Evolutionary conservation across 2,329 filamentous ascomycete species (phyloP).

Genomic region (Onygenales sp.): DNA sequence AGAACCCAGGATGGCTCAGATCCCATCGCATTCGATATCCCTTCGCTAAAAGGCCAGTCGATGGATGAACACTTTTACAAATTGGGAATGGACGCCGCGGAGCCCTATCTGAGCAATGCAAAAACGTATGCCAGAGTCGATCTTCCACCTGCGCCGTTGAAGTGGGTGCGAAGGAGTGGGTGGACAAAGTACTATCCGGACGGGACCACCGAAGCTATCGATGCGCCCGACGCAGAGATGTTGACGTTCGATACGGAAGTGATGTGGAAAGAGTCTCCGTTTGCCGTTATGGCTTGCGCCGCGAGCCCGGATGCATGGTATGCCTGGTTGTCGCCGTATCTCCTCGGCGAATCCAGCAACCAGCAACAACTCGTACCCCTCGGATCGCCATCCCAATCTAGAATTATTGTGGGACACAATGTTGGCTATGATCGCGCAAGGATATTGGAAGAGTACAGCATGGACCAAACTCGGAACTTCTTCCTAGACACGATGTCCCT

Average conservation of each 20-base stretch:
- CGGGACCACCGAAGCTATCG: conserved; percentile 61
- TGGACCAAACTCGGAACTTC: conserved; percentile 71
- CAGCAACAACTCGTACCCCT: conserved; percentile 77
- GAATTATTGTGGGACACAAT: conserved; percentile 87
- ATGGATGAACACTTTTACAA: conserved; percentile 92
- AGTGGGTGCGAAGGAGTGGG: conserved; percentile 72
- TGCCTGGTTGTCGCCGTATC: conserved; percentile 92
- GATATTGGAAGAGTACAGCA: conserved; percentile 77
- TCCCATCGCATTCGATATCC: conserved; percentile 80
- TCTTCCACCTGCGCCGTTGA: conserved; percentile 50
- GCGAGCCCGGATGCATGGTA: conserved; percentile 89
- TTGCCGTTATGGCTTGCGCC: conserved; percentile 94
- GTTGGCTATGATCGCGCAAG: conserved; percentile 89
- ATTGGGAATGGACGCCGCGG: conserved; percentile 74
- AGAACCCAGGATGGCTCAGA: conserved; percentile 71
- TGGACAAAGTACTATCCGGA: conserved; percentile 89
- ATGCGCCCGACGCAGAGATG: conserved; percentile 68
- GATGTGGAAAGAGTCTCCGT: conserved; percentile 86
- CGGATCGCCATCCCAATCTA: conserved; percentile 61
- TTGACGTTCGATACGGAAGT: conserved; percentile 95
- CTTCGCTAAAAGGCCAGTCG: conserved; percentile 64
- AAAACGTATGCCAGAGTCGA: conserved; percentile 60
- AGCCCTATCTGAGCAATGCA: conserved; percentile 69
- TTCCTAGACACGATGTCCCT: conserved; percentile 98
- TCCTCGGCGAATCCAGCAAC: conserved; percentile 69